Percentiles rank a stretch among this genome's conserved stretches.
Conservation (phyloP, 768 basidiomycete species). For the Hericium coralloides region DNA sequence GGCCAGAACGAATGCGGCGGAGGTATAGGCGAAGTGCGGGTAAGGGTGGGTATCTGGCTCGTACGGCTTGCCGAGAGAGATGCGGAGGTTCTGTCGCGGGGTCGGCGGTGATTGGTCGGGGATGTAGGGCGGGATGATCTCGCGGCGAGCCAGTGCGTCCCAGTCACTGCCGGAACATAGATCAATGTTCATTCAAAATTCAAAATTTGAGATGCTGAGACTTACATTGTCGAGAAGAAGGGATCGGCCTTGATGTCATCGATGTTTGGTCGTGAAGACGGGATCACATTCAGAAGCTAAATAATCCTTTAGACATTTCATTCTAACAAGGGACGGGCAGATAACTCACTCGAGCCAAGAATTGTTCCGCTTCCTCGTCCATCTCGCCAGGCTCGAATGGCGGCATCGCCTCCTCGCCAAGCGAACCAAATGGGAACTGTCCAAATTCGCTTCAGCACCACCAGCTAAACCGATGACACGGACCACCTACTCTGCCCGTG, state of each 20-base stretch:
- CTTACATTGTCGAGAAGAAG: conserved; percentile 9
- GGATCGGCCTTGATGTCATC: conserved; percentile 9
- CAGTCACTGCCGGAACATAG: conserved; percentile 2
- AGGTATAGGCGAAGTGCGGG: neutral
- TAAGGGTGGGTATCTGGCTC: neutral
- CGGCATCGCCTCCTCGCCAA: conserved; percentile 4
- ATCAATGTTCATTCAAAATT: neutral
- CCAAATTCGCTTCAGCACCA: neutral
- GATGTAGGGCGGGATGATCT: conserved; percentile 2
- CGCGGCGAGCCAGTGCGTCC: conserved; percentile 3
- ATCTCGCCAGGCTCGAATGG: conserved; percentile 9
- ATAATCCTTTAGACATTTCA: neutral
- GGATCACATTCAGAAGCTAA: conserved; percentile 8
- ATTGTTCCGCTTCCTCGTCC: conserved; percentile 7
- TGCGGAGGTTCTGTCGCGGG: conserved; percentile 7
- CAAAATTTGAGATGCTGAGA: neutral
- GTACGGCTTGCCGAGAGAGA: conserved; percentile 8
- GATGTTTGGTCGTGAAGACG: conserved; percentile 6
- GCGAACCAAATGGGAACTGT: conserved; percentile 13
- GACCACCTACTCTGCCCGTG: conserved; percentile 11
- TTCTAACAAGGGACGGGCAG: too few species aligned
- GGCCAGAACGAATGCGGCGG: neutral
- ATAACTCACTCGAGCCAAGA: conserved; percentile 5
- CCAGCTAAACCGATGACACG: too few species aligned
- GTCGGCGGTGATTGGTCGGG: conserved; percentile 1